Evolutionary conservation across 495 filamentous ascomycete species (phyloP).

Genomic region (Talaromyces nanjingensis): DNA sequence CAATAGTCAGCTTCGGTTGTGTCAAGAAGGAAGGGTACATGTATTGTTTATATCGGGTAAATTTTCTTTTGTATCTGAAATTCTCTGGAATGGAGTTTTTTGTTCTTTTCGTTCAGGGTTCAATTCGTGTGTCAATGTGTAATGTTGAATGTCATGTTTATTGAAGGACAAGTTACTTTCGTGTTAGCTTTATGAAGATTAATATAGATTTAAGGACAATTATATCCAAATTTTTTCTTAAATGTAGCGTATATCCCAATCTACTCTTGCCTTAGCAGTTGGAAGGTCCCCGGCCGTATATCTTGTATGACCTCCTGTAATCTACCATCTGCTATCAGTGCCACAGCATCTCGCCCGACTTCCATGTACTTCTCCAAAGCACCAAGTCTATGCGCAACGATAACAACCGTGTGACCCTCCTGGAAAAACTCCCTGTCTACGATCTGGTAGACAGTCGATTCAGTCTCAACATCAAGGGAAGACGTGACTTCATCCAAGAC

Average conservation of each 20-base stretch:
- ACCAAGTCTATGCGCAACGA: slow-evolving; percentile 8
- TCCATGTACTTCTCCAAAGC: not conserved
- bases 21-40: too few species aligned
- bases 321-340: not conserved
- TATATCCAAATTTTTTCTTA: not conserved
- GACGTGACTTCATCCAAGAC: slow-evolving; percentile 10
- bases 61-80: not conserved
- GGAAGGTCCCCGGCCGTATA: not conserved
- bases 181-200: not conserved
- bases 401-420: slow-evolving; percentile 6
- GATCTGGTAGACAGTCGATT: slow-evolving; percentile 1
- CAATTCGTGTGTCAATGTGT: not conserved
- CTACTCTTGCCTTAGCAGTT: not conserved
- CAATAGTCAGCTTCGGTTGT: not conserved
- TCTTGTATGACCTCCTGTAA: not conserved
- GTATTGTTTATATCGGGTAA: not conserved
- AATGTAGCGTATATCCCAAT: not conserved
- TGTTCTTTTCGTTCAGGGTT: not conserved
- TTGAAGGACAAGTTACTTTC: not conserved
- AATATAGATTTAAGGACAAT: not conserved
- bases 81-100: not conserved
- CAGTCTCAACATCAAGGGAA: slow-evolving; percentile 9
- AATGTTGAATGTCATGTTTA: not conserved
- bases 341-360: not conserved
- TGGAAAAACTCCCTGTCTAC: slow-evolving; percentile 8